phyloP scores from a whole-genome alignment of 116 monocot genomes.

The Cymodocea nodosa region DNA sequence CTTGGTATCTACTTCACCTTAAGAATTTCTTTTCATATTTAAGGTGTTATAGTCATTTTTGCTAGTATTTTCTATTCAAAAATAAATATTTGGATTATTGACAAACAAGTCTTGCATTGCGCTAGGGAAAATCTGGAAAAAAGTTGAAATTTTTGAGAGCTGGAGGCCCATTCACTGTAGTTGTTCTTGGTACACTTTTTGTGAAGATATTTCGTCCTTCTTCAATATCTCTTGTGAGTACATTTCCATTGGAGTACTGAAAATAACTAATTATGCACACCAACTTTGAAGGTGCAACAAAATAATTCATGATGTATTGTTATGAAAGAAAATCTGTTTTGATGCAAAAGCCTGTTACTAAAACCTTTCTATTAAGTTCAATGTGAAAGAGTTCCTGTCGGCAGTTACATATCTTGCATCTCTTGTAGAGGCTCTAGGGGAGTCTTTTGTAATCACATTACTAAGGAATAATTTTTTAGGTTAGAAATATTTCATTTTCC shows the following conservation, averaged over 20 bases:
- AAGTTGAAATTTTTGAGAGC: constrained; percentile 55
- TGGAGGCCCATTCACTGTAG: constrained; percentile 79
- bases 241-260: neutral
- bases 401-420: no score
- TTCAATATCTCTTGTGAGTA: constrained; percentile 82
- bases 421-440: no score
- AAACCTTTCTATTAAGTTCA: no score
- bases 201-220: constrained; percentile 93
- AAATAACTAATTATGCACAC: neutral
- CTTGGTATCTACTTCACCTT: constrained; percentile 35
- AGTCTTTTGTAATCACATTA: no score
- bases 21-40: neutral
- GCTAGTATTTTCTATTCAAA: no score
- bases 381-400: no score
- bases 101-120: constrained; percentile 10
- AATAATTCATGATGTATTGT: neutral
- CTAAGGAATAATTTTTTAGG: neutral
- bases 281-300: neutral
- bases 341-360: no score
- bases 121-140: constrained; percentile 73
- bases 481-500: neutral
- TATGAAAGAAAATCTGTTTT: no score
- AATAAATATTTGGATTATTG: neutral
- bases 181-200: constrained; percentile 69
- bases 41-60: no score